Percentiles rank a stretch among this genome's conserved stretches.
phyloP scores from a whole-genome alignment of 306 rosid species.

The Macrotyloma uniflorum region DNA sequence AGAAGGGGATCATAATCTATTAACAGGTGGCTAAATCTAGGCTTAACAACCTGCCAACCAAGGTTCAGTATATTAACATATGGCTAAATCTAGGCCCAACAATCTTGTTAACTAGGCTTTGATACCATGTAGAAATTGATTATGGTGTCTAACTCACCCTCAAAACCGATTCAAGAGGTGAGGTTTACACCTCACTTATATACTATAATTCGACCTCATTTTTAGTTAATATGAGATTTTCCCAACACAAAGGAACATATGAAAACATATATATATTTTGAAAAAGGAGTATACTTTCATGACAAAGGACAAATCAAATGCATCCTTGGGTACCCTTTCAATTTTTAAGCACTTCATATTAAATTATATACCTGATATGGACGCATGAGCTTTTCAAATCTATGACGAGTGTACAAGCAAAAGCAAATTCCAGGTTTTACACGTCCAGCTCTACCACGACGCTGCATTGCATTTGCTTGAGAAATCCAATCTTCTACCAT shows the following conservation, averaged over 20 bases:
- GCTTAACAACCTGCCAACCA: too few relatives aligned
- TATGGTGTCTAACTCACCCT: too few relatives aligned
- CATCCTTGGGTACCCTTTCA: neutral
- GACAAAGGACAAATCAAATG: constrained; percentile 1
- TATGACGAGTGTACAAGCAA: constrained; percentile 79
- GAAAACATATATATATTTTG: neutral
- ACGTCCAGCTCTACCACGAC: constrained; percentile 98
- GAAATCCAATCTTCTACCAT: constrained; percentile 99
- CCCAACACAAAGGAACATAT: neutral
- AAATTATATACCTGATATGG: constrained; percentile 75
- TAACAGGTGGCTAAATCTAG: too few relatives aligned
- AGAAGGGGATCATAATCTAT: too few relatives aligned
- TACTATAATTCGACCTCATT: too few relatives aligned
- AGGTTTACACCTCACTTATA: too few relatives aligned
- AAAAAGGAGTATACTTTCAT: neutral
- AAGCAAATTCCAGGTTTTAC: constrained; percentile 95
- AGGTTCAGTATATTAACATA: too few relatives aligned
- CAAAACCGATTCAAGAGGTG: too few relatives aligned
- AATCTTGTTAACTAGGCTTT: too few relatives aligned
- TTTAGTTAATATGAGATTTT: too few relatives aligned
- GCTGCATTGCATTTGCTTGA: constrained; percentile 94
- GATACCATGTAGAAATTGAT: too few relatives aligned
- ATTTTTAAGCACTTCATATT: constrained; percentile 7
- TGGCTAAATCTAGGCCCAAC: too few relatives aligned
- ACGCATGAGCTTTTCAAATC: constrained; percentile 91